Conservation (phyloP, 1,284 basidiomycete genomes). For the Tremellales sp. region DNA sequence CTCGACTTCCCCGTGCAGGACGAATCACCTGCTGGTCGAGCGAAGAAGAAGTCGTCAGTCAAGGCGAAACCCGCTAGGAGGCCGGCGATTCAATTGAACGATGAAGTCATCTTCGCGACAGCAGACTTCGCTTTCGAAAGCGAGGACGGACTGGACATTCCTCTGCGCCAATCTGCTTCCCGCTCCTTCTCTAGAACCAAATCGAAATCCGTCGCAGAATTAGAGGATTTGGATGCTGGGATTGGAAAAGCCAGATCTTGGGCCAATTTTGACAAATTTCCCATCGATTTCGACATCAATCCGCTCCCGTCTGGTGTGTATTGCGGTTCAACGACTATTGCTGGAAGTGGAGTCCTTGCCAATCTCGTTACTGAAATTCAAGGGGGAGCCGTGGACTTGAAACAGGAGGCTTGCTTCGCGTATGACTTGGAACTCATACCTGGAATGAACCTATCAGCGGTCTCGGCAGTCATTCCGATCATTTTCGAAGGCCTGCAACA, state of each 20-base stretch:
- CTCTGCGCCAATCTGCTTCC: not conserved
- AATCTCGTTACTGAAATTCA: conserved; percentile 1
- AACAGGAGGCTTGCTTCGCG: conserved; percentile 1
- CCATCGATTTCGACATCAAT: conserved; percentile 44
- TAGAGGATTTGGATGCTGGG: conserved; percentile 27
- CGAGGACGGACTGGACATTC: conserved; percentile 13
- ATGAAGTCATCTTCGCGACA: conserved; percentile 39
- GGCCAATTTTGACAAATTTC: conserved; percentile 45
- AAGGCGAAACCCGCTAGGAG: conserved; percentile 18
- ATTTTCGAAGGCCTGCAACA: conserved; percentile 24
- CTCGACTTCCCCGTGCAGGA: conserved; percentile 31
- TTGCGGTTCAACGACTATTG: conserved; percentile 20
- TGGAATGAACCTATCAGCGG: conserved; percentile 19
- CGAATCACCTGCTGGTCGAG: conserved; percentile 5
- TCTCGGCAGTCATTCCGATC: conserved; percentile 24
- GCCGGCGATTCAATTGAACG: conserved; percentile 40
- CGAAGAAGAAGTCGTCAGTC: no score
- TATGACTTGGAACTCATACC: conserved; percentile 20
- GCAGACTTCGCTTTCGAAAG: conserved; percentile 40
- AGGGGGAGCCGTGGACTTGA: not conserved
- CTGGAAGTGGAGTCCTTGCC: conserved; percentile 26
- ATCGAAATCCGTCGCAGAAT: conserved; percentile 1
- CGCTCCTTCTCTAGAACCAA: conserved; percentile 5
- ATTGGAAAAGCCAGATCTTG: conserved; percentile 46
- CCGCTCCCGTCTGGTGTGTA: conserved; percentile 44